These are phyloP conservation scores for Extremus antarcticus DNA, from an alignment of 495 filamentous ascomycete genomes.

Conservation along the genomic window DNA sequence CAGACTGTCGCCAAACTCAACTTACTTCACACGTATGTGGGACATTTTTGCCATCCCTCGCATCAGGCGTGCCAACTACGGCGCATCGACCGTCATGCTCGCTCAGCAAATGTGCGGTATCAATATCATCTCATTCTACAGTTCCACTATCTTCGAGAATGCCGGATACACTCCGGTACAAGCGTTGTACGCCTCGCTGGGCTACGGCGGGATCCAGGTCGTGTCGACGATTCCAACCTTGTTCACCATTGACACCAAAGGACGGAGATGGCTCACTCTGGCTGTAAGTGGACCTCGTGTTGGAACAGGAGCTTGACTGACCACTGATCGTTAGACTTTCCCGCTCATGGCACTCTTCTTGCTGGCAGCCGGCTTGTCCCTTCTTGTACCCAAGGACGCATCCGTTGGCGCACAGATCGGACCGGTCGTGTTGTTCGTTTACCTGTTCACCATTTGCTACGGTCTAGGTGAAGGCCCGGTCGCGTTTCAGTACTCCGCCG, in stretches of 20 bases:
- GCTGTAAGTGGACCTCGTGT: conserved; percentile 10
- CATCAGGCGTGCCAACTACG: conserved; percentile 54
- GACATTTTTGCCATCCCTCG: conserved; percentile 62
- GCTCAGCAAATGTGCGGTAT: conserved; percentile 51
- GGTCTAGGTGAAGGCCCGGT: conserved; percentile 25
- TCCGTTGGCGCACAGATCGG: conserved; percentile 45
- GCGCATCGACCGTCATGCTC: conserved; percentile 57
- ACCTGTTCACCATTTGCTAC: conserved; percentile 28
- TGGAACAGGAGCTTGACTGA: background rate
- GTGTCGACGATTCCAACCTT: conserved; percentile 57
- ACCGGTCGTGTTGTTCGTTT: conserved; percentile 40
- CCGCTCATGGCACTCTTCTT: conserved; percentile 30
- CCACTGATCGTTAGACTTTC: conserved; percentile 23
- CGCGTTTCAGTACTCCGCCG: conserved; percentile 30
- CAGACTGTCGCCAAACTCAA: conserved; percentile 6
- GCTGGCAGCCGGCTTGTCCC: conserved; percentile 26
- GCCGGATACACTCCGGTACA: conserved; percentile 36
- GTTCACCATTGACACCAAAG: conserved; percentile 46
- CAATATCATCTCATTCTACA: conserved; percentile 34
- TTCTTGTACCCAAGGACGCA: conserved; percentile 15
- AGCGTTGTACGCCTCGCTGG: conserved; percentile 45
- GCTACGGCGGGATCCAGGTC: conserved; percentile 55
- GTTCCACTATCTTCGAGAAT: conserved; percentile 49
- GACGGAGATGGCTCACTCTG: conserved; percentile 33
- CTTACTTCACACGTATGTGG: conserved; percentile 45